Percentiles rank a stretch among this genome's conserved stretches.
phyloP scores from a whole-genome alignment of 208 protist species.

The Crithidia fasciculata region DNA sequence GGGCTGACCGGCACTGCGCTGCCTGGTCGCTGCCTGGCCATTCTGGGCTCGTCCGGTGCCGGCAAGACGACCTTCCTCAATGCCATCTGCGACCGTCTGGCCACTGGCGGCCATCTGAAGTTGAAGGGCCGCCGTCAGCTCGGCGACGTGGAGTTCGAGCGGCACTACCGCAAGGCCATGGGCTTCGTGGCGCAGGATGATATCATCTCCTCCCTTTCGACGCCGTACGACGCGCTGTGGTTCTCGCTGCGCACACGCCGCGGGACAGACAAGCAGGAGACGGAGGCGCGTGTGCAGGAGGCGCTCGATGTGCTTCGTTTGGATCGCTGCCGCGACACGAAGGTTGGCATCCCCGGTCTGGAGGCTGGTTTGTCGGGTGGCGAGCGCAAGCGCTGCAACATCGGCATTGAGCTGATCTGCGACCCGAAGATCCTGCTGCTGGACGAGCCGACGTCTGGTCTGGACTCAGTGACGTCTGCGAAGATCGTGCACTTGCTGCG shows the following conservation, averaged over 20 bases:
- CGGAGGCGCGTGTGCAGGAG: conserved; percentile 59
- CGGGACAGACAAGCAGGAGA: conserved; percentile 44
- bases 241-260: conserved; percentile 83
- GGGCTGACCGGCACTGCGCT: conserved; percentile 76
- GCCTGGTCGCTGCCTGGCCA: conserved; percentile 73
- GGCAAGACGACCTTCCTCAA: conserved; percentile 81
- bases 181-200: conserved; percentile 88
- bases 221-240: conserved; percentile 66
- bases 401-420: conserved; percentile 89
- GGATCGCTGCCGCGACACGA: conserved; percentile 61
- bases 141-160: conserved; percentile 63
- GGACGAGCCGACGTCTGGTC: conserved; percentile 90
- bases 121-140: conserved; percentile 64
- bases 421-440: conserved; percentile 88
- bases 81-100: conserved; percentile 74
- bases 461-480: conserved; percentile 88
- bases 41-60: conserved; percentile 86
- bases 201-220: conserved; percentile 69
- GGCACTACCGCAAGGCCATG: conserved; percentile 65
- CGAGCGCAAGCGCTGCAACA: conserved; percentile 89
- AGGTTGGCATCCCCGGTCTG: conserved; percentile 77
- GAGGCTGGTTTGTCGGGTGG: conserved; percentile 83
- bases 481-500: conserved; percentile 82
- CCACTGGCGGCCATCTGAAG: conserved; percentile 36
- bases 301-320: conserved; percentile 73